Conservation (phyloP, 345 rosid genomes). For the Cochlearia excelsa region DNA sequence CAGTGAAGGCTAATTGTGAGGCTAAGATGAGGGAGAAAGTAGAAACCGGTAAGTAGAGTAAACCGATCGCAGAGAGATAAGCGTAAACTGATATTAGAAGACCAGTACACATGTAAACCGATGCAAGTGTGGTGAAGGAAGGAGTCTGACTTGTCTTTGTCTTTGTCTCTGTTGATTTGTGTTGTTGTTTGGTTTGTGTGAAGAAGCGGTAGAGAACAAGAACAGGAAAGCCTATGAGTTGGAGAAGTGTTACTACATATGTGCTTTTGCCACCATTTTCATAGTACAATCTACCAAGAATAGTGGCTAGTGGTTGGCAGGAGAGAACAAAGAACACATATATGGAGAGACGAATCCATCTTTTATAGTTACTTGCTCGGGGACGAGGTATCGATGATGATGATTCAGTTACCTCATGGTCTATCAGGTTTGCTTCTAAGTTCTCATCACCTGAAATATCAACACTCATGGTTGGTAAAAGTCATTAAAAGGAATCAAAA, state of each 20-base stretch:
- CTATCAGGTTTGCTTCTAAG: slow-evolving; percentile 25
- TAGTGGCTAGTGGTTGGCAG: slow-evolving; percentile 41
- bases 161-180: background rate
- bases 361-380: slow-evolving; percentile 7
- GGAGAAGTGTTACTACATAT: slow-evolving; percentile 47
- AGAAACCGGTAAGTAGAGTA: slow-evolving; percentile 51
- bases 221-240: slow-evolving; percentile 49
- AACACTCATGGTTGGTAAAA: background rate
- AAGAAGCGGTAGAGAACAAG: slow-evolving; percentile 44
- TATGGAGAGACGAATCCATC: slow-evolving; percentile 41
- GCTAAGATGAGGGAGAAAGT: slow-evolving; percentile 46
- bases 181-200: slow-evolving; percentile 23
- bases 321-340: slow-evolving; percentile 38
- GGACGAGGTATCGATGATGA: too few relatives aligned
- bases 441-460: slow-evolving; percentile 28
- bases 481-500: background rate
- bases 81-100: slow-evolving; percentile 33
- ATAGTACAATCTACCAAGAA: slow-evolving; percentile 50
- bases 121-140: slow-evolving; percentile 19
- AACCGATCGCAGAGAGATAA: slow-evolving; percentile 48
- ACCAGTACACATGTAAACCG: slow-evolving; percentile 38
- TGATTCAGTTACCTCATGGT: slow-evolving; percentile 9
- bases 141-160: background rate
- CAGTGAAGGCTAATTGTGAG: slow-evolving; percentile 51
- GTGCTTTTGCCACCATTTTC: slow-evolving; percentile 50